phyloP scores from a whole-genome alignment of 2,329 filamentous ascomycete genomes.

The Nemania serpens region DNA sequence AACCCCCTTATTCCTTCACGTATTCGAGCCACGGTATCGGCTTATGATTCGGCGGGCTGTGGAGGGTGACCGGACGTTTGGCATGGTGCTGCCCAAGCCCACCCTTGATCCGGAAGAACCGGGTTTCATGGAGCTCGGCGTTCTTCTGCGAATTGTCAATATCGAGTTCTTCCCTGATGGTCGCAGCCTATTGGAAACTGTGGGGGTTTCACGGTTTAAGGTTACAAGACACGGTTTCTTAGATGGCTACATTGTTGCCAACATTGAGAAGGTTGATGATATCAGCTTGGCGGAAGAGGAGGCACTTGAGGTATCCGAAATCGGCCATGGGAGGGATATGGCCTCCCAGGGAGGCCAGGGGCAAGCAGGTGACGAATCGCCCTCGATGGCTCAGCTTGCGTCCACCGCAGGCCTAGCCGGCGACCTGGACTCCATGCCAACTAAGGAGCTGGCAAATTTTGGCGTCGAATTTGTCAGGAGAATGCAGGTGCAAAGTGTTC shows the following conservation, averaged over 20 bases:
- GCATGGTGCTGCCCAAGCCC: constrained; percentile 79
- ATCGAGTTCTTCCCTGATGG: constrained; percentile 78
- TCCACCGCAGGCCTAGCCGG: no score
- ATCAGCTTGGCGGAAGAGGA: constrained; percentile 83
- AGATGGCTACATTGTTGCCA: constrained; percentile 81
- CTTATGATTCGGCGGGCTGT: constrained; percentile 84
- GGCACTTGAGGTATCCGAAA: constrained; percentile 71
- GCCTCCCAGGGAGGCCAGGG: no score
- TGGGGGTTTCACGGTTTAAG: constrained; percentile 76
- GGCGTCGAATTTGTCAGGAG: constrained; percentile 69
- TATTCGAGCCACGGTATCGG: constrained; percentile 92
- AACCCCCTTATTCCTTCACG: constrained; percentile 83
- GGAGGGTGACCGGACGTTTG: constrained; percentile 76
- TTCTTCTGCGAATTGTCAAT: constrained; percentile 75
- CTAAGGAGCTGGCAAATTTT: constrained; percentile 69
- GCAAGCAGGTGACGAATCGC: no score
- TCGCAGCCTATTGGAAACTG: constrained; percentile 78
- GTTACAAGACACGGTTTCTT: constrained; percentile 66
- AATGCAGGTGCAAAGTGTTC: constrained; percentile 70
- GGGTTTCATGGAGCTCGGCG: constrained; percentile 74
- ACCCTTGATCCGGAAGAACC: constrained; percentile 39
- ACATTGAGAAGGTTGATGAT: constrained; percentile 78
- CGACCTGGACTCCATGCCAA: constrained; percentile 66
- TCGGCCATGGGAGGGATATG: no score
- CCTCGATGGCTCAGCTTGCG: no score